phyloP scores from a whole-genome alignment of 495 filamentous ascomycete genomes.

The Hyphodiscus hymeniophilus region DNA sequence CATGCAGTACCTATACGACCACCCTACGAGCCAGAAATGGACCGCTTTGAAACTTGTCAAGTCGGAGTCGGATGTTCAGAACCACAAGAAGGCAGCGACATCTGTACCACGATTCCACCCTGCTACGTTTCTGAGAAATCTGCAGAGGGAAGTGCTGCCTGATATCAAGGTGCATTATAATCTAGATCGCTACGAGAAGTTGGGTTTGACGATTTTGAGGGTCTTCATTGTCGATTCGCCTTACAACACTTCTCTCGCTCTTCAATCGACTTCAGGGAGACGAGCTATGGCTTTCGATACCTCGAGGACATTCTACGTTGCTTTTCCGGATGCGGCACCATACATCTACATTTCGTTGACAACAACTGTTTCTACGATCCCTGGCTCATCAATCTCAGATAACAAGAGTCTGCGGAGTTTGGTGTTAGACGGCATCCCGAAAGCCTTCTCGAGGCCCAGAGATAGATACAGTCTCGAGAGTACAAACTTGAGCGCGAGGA shows the following conservation, averaged over 20 bases:
- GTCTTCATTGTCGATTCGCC: constrained; percentile 68
- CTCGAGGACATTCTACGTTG: constrained; percentile 62
- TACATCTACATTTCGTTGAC: constrained; percentile 64
- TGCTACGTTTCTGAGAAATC: constrained; percentile 59
- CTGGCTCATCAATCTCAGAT: constrained; percentile 39
- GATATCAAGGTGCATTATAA: constrained; percentile 76
- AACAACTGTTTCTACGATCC: constrained; percentile 15
- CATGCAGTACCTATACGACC: constrained; percentile 68
- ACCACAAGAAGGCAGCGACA: constrained; percentile 34
- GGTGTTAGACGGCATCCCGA: constrained; percentile 65
- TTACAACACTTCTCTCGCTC: constrained; percentile 48
- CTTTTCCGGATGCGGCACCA: constrained; percentile 70
- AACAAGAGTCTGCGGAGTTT: constrained; percentile 56
- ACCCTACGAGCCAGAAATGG: constrained; percentile 66
- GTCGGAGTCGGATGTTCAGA: constrained; percentile 26
- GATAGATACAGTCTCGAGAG: constrained; percentile 56
- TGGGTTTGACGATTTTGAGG: constrained; percentile 63
- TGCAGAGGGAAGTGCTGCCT: constrained; percentile 64
- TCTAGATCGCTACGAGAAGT: constrained; percentile 50
- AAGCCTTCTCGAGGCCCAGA: constrained; percentile 64
- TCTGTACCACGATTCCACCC: constrained; percentile 67
- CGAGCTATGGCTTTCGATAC: constrained; percentile 40
- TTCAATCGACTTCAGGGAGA: constrained; percentile 23
- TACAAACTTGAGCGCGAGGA: constrained; percentile 60
- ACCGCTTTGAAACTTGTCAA: constrained; percentile 54